Base-by-base conservation (phyloP, 176 grass and related monocot genomes). In the Rhynchospora pubera region DNA sequence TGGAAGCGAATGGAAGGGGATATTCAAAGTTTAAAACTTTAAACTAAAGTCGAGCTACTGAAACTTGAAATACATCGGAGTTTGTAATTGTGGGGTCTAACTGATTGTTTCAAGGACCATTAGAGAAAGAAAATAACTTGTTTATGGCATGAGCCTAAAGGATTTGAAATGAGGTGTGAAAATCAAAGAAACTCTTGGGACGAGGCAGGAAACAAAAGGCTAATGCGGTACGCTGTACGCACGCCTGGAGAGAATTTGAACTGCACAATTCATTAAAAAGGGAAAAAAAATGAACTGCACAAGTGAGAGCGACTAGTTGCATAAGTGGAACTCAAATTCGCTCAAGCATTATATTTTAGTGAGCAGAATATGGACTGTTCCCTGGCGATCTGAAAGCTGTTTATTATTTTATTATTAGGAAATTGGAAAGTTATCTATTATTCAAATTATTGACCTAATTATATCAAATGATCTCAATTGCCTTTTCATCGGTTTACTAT, bases 1-100 rank as follows among this genome's bases (percentile, higher is more conserved):
- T 73, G 69, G 46, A 73, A 51, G 69, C 69, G 45, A 73, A 73
- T 73, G 45, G 44, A 72, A 72, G 68, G 12, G 16, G 65, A 39
- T 45, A 73, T 73, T 21, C 44, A 1, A 45, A 73, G 44, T 73
- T 73, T 14, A 28, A n/a, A 28, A 28, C 26, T 28, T 28, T 28
- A 50, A 50, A 73, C 3, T 9, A 23, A 73, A 73, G 43, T 39
- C 34, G 34, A 39, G 52, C 14, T 65, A 65, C 45, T 51, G 69
- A 73, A 26, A 72, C 69, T 73, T 51, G 69, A 23, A 73, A 50
- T 14, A 23, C 69, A 73, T 73, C 45, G 69, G 23, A 73, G 45
- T 51, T 73, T 69, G 68, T 22, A 66, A 39, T 15, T 42, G 30
- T 65, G 62, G 62, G 62, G 62, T 65, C 26, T 28, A 64, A 65